A percentile compares a stretch with the other conserved stretches of the same genome.
These are phyloP conservation scores for Orbilia blumenaviensis DNA, from an alignment of 2,329 filamentous ascomycete species.

Conservation along the genomic window DNA sequence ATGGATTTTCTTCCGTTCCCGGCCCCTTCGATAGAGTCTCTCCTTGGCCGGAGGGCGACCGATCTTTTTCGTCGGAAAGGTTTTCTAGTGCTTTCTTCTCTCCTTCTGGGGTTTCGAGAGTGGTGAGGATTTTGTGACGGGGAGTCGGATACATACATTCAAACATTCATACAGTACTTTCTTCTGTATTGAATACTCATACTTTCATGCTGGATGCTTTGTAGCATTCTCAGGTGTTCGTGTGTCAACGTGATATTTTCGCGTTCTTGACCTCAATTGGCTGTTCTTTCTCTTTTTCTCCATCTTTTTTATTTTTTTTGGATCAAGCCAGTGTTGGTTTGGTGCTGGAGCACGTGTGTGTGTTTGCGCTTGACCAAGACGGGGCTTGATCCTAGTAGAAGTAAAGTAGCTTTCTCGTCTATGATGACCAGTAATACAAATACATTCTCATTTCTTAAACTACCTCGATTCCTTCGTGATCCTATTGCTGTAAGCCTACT, in stretches of 20 bases:
- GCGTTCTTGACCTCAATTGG: too few relatives aligned
- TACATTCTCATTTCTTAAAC: too few relatives aligned
- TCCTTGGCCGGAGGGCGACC: conserved; percentile 50
- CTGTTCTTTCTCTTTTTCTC: too few relatives aligned
- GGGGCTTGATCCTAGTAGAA: too few relatives aligned
- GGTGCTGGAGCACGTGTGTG: not conserved
- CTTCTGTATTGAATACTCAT: not conserved
- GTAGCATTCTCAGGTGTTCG: not conserved
- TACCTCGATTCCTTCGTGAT: too few relatives aligned
- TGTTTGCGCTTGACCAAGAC: too few relatives aligned
- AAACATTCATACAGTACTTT: not conserved
- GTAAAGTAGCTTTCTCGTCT: too few relatives aligned
- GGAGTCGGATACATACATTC: conserved; percentile 44
- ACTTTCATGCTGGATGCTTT: not conserved
- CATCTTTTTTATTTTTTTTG: too few relatives aligned
- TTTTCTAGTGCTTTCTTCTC: conserved; percentile 27
- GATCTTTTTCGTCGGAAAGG: conserved; percentile 38
- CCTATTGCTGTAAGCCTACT: too few relatives aligned
- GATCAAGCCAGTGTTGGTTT: not conserved
- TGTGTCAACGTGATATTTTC: not conserved
- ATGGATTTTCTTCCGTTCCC: conserved; percentile 58
- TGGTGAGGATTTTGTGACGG: conserved; percentile 47
- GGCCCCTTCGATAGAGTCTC: conserved; percentile 57
- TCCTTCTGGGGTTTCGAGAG: not conserved
- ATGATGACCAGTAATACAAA: too few relatives aligned